Evolutionary conservation across 345 rosid genomes (phyloP).

Genomic region (Lenwebbia sp.): DNA sequence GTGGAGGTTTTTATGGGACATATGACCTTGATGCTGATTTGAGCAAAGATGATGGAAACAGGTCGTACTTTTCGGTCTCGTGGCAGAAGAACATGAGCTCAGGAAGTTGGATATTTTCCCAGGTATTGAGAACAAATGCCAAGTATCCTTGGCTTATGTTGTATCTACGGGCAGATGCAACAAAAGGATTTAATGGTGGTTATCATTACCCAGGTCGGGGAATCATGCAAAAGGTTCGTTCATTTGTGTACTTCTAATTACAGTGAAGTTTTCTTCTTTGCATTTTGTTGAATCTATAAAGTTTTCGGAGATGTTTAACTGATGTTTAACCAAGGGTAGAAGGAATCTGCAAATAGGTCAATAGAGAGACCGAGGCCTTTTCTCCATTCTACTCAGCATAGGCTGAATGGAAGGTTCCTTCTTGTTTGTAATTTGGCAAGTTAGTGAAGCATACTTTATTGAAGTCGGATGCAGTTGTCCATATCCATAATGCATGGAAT

Average conservation of each 20-base stretch:
- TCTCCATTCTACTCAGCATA: neutral
- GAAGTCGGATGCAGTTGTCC: neutral
- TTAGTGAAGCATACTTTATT: neutral
- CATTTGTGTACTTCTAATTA: neutral
- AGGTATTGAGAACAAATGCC: constrained; percentile 24
- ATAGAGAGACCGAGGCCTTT: neutral
- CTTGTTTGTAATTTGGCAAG: neutral
- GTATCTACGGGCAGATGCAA: constrained; percentile 43
- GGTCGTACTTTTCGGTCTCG: constrained; percentile 32
- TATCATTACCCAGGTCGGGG: constrained; percentile 42
- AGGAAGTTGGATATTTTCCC: constrained; percentile 47
- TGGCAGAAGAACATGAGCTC: constrained; percentile 34
- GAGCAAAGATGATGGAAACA: constrained; percentile 10
- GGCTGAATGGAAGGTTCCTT: neutral
- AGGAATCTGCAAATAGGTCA: neutral
- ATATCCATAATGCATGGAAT: neutral
- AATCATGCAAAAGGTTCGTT: constrained; percentile 26
- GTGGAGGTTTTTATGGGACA: constrained; percentile 48
- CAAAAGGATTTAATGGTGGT: constrained; percentile 39
- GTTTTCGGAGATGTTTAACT: neutral
- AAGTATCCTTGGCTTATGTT: constrained; percentile 57
- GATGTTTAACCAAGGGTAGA: neutral
- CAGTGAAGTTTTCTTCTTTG: neutral
- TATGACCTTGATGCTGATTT: constrained; percentile 43
- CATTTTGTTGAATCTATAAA: neutral